A percentile compares a stretch with the other conserved stretches of the same genome.
Conservation (phyloP, 208 protist species). For the Crithidia fasciculata region DNA sequence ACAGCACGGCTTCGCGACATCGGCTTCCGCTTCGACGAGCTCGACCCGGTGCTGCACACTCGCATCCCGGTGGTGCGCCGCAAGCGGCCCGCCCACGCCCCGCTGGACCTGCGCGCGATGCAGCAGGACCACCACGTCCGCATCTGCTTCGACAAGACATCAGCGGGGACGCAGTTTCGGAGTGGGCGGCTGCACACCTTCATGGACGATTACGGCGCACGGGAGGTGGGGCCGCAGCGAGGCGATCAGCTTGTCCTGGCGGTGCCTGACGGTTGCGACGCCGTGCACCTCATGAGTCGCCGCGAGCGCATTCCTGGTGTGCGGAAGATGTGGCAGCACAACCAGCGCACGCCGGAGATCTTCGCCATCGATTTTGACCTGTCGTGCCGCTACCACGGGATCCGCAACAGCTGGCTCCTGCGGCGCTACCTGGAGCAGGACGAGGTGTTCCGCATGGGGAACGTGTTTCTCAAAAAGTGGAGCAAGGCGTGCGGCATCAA, state of each 20-base stretch:
- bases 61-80: constrained; percentile 79
- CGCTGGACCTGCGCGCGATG: background rate
- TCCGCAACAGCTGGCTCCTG: constrained; percentile 88
- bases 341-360: constrained; percentile 53
- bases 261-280: constrained; percentile 32
- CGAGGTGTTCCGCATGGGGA: constrained; percentile 61
- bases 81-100: constrained; percentile 28
- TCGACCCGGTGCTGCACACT: constrained; percentile 53
- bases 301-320: constrained; percentile 25
- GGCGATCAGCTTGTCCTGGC: constrained; percentile 5
- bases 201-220: constrained; percentile 8
- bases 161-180: constrained; percentile 15
- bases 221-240: background rate
- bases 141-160: constrained; percentile 15
- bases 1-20: constrained; percentile 38
- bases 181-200: background rate
- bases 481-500: constrained; percentile 79
- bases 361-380: constrained; percentile 86
- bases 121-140: constrained; percentile 24
- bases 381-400: constrained; percentile 61
- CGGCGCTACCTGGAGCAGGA: constrained; percentile 64
- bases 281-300: constrained; percentile 46
- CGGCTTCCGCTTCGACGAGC: constrained; percentile 72
- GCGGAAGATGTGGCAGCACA: constrained; percentile 40
- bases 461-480: constrained; percentile 81